Percentiles rank a stretch among this genome's conserved stretches.
These are phyloP conservation scores for Diaporthe citri DNA, from an alignment of 2,329 filamentous ascomycete genomes.

Conservation along the genomic window DNA sequence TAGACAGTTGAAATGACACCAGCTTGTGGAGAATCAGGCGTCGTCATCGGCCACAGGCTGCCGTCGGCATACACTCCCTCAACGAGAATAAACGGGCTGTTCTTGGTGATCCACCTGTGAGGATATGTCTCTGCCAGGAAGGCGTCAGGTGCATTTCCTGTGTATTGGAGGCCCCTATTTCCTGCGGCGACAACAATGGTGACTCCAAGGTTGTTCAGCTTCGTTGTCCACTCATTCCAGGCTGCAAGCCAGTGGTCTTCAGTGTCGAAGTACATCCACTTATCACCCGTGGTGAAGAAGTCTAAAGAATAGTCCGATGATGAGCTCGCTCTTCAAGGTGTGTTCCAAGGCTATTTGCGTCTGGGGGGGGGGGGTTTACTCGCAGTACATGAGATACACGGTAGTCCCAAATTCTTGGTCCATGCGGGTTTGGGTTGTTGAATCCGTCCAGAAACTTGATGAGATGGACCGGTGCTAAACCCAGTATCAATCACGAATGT, in stretches of 20 bases:
- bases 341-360: not conserved
- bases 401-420: not conserved
- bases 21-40: not conserved
- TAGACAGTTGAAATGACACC: not conserved
- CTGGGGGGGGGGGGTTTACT: not conserved
- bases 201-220: not conserved
- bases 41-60: not conserved
- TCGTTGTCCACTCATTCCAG: slow-evolving; percentile 1
- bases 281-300: not conserved
- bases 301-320: not conserved
- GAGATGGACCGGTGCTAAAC: not conserved
- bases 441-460: not conserved
- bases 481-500: not conserved
- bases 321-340: fast-evolving
- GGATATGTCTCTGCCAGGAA: not conserved
- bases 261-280: not conserved
- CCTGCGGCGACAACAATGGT: not conserved
- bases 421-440: not conserved
- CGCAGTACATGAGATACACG: no score
- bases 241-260: not conserved
- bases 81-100: not conserved
- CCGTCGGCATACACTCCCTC: not conserved
- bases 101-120: not conserved
- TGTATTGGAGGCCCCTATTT: not conserved
- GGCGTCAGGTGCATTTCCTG: not conserved